Percentiles rank a stretch among this genome's conserved stretches.
Evolutionary conservation across 176 grass and related monocot species (phyloP).

Genomic region (Bothriochloa decipiens): DNA sequence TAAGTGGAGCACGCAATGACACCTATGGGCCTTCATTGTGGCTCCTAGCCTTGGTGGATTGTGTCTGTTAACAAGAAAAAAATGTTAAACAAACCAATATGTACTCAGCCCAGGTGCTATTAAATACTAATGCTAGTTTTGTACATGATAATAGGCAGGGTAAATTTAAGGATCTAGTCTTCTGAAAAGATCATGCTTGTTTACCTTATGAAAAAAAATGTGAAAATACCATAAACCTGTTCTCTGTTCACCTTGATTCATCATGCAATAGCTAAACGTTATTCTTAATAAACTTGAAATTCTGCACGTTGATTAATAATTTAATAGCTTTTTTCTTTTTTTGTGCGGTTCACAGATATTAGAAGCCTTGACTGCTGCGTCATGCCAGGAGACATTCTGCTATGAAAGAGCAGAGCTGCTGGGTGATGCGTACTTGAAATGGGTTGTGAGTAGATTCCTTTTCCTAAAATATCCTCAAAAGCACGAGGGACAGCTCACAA

Average conservation of each 20-base stretch:
- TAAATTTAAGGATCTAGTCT: background rate
- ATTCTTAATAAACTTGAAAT: slow-evolving; percentile 19
- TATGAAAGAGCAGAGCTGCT: slow-evolving; percentile 98
- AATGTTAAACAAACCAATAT: background rate
- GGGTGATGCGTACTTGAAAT: slow-evolving; percentile 99
- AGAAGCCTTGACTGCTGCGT: slow-evolving; percentile 98
- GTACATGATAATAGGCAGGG: slow-evolving; percentile 1
- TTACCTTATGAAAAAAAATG: background rate
- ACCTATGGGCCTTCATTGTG: slow-evolving; percentile 2
- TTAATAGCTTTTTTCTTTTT: slow-evolving; percentile 28
- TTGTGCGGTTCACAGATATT: slow-evolving; percentile 66
- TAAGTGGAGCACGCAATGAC: slow-evolving; percentile 6
- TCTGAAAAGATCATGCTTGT: slow-evolving; percentile 8
- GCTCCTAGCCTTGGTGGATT: slow-evolving; percentile 13
- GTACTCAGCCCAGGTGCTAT: background rate
- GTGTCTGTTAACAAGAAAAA: background rate
- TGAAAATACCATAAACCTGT: slow-evolving; percentile 2
- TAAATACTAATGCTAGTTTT: background rate
- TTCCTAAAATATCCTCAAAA: slow-evolving; percentile 99
- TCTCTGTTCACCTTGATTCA: slow-evolving; percentile 1
- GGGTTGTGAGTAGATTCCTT: slow-evolving; percentile 98
- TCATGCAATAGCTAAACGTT: slow-evolving; percentile 1
- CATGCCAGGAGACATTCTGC: slow-evolving; percentile 98
- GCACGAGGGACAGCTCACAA: slow-evolving; percentile 93
- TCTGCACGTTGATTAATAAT: background rate